These are phyloP conservation scores for Tremellales sp. DNA, from an alignment of 1,284 basidiomycete species.

Conservation along the genomic window DNA sequence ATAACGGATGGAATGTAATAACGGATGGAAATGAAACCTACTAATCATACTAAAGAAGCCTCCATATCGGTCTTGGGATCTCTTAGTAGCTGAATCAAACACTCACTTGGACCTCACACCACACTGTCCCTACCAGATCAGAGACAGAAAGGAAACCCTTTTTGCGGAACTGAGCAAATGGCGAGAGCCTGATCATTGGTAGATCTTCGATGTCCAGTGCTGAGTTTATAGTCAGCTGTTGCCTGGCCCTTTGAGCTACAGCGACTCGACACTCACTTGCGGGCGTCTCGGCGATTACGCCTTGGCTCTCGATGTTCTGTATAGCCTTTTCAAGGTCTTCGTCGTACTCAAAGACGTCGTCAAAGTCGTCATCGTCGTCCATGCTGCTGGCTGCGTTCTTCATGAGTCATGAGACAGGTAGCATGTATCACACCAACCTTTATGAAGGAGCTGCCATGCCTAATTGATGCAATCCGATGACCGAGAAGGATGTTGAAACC, in stretches of 20 bases:
- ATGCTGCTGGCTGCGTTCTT: not conserved
- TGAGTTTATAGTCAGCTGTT: no score
- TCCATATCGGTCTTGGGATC: constrained; percentile 38
- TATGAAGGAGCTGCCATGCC: no score
- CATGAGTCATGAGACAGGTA: no score
- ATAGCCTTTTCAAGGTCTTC: constrained; percentile 28
- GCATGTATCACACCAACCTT: no score
- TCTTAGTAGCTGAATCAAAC: constrained; percentile 64
- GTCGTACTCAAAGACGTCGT: constrained; percentile 26
- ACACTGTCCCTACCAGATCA: constrained; percentile 55
- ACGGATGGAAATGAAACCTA: constrained; percentile 19
- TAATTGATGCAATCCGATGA: no score
- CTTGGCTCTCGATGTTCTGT: constrained; percentile 16
- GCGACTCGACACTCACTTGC: not conserved
- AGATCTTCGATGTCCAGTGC: constrained; percentile 16
- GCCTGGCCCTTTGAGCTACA: not conserved
- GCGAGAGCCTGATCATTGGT: constrained; percentile 13
- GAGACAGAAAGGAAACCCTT: constrained; percentile 49
- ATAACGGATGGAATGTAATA: constrained; percentile 34
- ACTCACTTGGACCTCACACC: constrained; percentile 54
- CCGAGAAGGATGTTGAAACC: no score
- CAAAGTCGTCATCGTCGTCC: constrained; percentile 30
- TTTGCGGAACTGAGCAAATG: constrained; percentile 34
- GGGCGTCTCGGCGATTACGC: not conserved
- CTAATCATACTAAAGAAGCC: constrained; percentile 42